A percentile compares a stretch with the other conserved stretches of the same genome.
Conservation (phyloP, 176 grass and related monocot genomes). For the Avena eriantha region DNA sequence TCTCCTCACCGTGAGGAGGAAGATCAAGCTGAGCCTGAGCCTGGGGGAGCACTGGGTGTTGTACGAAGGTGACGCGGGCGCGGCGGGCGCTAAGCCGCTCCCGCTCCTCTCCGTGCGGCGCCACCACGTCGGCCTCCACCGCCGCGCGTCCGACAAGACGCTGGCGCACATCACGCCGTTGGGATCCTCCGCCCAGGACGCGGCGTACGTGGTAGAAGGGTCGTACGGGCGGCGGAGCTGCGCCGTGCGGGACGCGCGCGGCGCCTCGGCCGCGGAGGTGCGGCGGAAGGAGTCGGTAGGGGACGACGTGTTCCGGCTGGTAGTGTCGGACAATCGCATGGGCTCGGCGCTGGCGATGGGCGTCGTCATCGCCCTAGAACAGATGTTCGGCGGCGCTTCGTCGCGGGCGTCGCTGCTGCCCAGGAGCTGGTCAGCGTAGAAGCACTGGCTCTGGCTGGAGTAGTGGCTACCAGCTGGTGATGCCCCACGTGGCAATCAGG, state of each 20-base stretch:
- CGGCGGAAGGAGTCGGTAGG: slow-evolving; percentile 59
- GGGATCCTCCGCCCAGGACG: background rate
- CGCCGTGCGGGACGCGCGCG: slow-evolving; percentile 48
- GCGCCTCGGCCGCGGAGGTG: slow-evolving; percentile 59
- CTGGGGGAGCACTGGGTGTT: slow-evolving; percentile 59
- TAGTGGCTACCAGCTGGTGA: background rate
- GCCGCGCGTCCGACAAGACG: slow-evolving; percentile 39
- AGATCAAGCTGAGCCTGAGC: slow-evolving; percentile 5
- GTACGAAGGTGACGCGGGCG: slow-evolving; percentile 64
- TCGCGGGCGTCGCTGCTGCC: slow-evolving; percentile 32
- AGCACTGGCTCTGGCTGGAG: background rate
- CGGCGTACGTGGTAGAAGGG: slow-evolving; percentile 59
- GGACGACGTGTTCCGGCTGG: slow-evolving; percentile 66
- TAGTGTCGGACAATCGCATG: slow-evolving; percentile 46
- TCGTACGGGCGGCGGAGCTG: slow-evolving; percentile 70
- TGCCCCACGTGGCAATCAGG: background rate
- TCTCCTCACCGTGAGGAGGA: slow-evolving; percentile 16
- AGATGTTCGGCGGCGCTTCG: slow-evolving; percentile 56
- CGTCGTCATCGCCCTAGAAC: slow-evolving; percentile 74
- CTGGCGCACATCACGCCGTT: slow-evolving; percentile 54
- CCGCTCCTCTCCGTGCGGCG: slow-evolving; percentile 63
- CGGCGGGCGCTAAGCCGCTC: slow-evolving; percentile 6
- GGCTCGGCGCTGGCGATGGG: slow-evolving; percentile 65
- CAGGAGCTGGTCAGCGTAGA: slow-evolving; percentile 50
- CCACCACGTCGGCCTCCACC: slow-evolving; percentile 42